Base-by-base conservation (phyloP, 768 basidiomycete genomes). In the Aureoboletus auriporus region DNA sequence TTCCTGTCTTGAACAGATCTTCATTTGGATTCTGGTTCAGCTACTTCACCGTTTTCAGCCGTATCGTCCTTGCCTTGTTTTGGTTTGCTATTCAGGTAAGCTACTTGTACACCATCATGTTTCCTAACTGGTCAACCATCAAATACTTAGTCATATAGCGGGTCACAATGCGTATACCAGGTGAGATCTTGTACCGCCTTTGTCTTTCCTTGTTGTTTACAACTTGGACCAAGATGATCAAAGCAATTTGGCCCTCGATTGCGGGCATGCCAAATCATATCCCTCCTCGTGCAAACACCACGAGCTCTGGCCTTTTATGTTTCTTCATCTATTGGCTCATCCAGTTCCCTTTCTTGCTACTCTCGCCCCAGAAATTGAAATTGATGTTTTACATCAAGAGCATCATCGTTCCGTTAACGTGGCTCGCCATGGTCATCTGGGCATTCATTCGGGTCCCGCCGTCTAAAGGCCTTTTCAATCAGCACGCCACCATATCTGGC, bases 11-110 rank as follows among this genome's bases (percentile, higher is more conserved):
- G 14, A 88, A 84, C 54, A 76, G 91, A 23, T 89, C 90, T 2
- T 90, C 86, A 0, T 89, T 93, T 57, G 91, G 92, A 2, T 93
- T 91, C 70, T 93, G 86, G 82, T 78, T 93, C 58, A 87, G 88
- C 61, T 93, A 90, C 66, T 92, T 93, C 66, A 83, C 81, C 46
- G 84, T 93, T 28, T 66, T 93, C 49, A 89, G 86, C 54, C 80
- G 89, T 27, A 76, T 84, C 29, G 70, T 90, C 29, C 74, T 93
- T n/a, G 74, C 86, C 37, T 80, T 90, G 76, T 88, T 93, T 68
- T 31, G 30, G 30, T 31, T 8, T 31, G 30, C 30, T 31, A 31
- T 8, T 31, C 30, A 31, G 12, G 30, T 80, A 47, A 0, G 5
- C n/a, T 29, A 13, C 13, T 4, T 23, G 20, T 23, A 23, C 20